Conservation (phyloP, 2,329 filamentous ascomycete genomes). For the Fusarium aywerte region DNA sequence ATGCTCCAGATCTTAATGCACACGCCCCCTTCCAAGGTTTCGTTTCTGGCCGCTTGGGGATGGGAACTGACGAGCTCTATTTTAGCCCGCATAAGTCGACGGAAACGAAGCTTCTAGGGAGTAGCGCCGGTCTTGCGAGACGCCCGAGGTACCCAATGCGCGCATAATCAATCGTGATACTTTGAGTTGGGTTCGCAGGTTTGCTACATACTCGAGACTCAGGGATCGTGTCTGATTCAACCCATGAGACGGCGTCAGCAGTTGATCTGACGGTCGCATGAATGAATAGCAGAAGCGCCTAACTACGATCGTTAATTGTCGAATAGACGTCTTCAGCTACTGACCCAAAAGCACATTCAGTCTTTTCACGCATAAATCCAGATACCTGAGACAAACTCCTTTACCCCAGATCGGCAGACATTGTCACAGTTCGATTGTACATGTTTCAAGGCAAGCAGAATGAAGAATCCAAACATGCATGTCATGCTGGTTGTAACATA, state of each 20-base stretch:
- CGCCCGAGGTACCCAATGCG: background rate
- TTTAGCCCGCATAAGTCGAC: conserved; percentile 8
- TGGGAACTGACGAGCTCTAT: conserved; percentile 10
- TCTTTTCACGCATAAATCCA: conserved; percentile 8
- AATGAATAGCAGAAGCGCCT: conserved; percentile 13
- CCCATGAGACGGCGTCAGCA: conserved; percentile 15
- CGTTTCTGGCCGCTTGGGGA: conserved; percentile 17
- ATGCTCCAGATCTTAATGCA: conserved; percentile 21
- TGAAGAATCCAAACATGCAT: conserved; percentile 37
- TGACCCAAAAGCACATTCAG: conserved; percentile 5
- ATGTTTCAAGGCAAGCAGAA: conserved; percentile 3
- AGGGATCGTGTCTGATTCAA: background rate
- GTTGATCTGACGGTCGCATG: conserved; percentile 11
- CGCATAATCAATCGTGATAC: background rate
- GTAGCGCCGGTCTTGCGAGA: background rate
- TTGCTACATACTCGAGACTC: conserved; percentile 13
- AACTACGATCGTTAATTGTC: background rate
- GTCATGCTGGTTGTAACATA: conserved; percentile 48
- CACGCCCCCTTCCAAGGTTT: conserved; percentile 27
- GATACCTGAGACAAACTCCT: conserved; percentile 24
- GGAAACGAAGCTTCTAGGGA: conserved; percentile 17
- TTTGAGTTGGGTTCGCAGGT: background rate
- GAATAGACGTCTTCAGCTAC: background rate
- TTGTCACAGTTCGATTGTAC: conserved; percentile 8
- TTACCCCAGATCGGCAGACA: background rate